Conservation (phyloP, 768 basidiomycete genomes). For the Mycena galericulata region DNA sequence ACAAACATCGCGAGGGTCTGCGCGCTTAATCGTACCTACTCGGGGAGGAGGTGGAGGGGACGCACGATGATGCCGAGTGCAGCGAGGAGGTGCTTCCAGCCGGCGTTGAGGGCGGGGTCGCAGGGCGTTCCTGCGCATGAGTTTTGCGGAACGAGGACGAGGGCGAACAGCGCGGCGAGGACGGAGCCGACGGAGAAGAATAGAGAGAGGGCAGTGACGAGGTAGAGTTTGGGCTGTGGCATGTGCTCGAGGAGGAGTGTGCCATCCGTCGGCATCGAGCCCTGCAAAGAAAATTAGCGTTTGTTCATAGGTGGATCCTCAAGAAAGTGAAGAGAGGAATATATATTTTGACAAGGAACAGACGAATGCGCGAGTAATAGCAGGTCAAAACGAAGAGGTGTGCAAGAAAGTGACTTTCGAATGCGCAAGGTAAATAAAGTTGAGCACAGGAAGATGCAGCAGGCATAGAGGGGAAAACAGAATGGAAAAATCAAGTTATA, state of each 20-base stretch:
- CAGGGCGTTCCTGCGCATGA: constrained; percentile 75
- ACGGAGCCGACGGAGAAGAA: constrained; percentile 97
- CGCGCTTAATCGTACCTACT: constrained; percentile 23
- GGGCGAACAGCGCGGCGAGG: constrained; percentile 82
- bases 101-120: constrained; percentile 79
- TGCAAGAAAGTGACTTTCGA: too few relatives aligned
- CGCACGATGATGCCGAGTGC: constrained; percentile 86
- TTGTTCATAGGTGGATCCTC: not conserved
- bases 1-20: constrained; percentile 92
- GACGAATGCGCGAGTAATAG: too few relatives aligned
- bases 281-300: constrained; percentile 55
- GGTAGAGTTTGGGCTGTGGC: constrained; percentile 91
- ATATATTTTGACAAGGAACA: too few relatives aligned
- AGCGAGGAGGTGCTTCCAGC: constrained; percentile 90
- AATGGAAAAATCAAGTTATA: too few relatives aligned
- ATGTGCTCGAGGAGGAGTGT: constrained; percentile 93
- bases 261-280: constrained; percentile 97
- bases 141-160: constrained; percentile 80
- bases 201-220: constrained; percentile 92
- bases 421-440: too few relatives aligned
- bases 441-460: too few relatives aligned
- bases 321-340: not conserved
- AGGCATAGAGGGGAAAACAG: too few relatives aligned
- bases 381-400: too few relatives aligned
- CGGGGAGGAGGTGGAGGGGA: constrained; percentile 36